A percentile compares a stretch with the other conserved stretches of the same genome.
Conservation (phyloP, 192 early-diverging fungal genomes). For the Dispira simplex region DNA sequence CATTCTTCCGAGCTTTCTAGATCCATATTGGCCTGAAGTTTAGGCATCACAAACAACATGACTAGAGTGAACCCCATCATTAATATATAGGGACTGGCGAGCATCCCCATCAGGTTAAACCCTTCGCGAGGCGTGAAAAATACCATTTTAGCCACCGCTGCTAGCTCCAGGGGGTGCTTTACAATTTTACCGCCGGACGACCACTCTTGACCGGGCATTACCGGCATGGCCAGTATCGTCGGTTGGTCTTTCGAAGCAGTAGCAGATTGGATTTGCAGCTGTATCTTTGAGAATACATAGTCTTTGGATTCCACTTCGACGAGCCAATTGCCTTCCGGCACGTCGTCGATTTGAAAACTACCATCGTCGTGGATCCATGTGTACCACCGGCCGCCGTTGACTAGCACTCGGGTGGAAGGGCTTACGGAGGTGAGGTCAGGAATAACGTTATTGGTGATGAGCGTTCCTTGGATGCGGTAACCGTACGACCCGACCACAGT, state of each 20-base stretch:
- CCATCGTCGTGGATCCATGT: slow-evolving; percentile 9
- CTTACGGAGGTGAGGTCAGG: neutral
- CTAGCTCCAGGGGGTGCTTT: slow-evolving; percentile 23
- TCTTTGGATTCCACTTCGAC: slow-evolving; percentile 22
- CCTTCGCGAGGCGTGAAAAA: slow-evolving; percentile 36
- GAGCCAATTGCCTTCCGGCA: slow-evolving; percentile 24
- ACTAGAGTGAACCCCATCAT: slow-evolving; percentile 42
- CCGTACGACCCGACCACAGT: too few species aligned
- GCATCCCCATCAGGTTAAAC: slow-evolving; percentile 38
- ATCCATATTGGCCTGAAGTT: slow-evolving; percentile 41
- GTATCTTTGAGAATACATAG: slow-evolving; percentile 29
- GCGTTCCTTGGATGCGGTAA: too few species aligned
- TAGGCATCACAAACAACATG: slow-evolving; percentile 44
- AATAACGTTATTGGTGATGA: too few species aligned
- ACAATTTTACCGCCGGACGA: neutral
- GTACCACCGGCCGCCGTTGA: neutral
- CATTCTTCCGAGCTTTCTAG: slow-evolving; percentile 33
- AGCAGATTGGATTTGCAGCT: slow-evolving; percentile 12
- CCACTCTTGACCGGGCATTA: slow-evolving; percentile 2
- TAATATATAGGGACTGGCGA: slow-evolving; percentile 50
- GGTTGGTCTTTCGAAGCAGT: neutral
- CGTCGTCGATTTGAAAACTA: neutral
- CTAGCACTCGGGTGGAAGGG: slow-evolving; percentile 1
- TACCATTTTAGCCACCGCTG: slow-evolving; percentile 23
- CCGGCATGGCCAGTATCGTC: neutral